Base-by-base conservation (phyloP, 2,329 filamentous ascomycete species). In the Cryphonectria japonica region DNA sequence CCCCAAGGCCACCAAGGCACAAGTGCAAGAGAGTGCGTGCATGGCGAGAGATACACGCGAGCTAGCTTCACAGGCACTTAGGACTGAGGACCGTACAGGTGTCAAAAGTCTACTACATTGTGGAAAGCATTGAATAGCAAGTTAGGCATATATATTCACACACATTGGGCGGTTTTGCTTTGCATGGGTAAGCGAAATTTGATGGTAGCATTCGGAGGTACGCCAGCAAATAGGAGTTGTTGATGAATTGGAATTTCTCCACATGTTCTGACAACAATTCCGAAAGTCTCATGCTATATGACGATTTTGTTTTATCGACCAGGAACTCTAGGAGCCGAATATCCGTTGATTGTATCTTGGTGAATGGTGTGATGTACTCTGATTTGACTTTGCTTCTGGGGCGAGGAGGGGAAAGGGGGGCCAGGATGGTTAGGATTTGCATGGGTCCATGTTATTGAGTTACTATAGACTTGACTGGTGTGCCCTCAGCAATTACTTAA, bases 221-320 rank as follows among this genome's bases (percentile, higher is more conserved):
- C 4, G 22, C 7, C 43, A 19, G 63, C 63, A 52, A 66, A 50
- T 66, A 66, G 75, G 80, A 85, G 59, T 13, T 59, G 34, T 34
- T 39, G 34, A 61, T 61, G 8, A 61, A 19, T 39, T 61, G 32
- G 6, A 6, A n/a, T 11, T 37, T 39, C 59, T 39, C 34, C 32
- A 61, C 59, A 61, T 39, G 22, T 39, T 39, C 11, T 61, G 32
- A 14, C 8, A 39, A n/a, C 9, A 22, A 6, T 61, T 16, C 11
- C 59, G 5, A 37, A 39, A 61, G 34, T 37, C 16, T 19, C 16
- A 50, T 60, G 14, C 37, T 37, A 60, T 60, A 11, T 61, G 3
- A 7, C 32, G 19, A 39, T 39, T 61, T 39, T 14, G 14, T 4
- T 32, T 8, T 39, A 39, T 34, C 34, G 34, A 39, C 59, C 11